phyloP scores from a whole-genome alignment of 768 basidiomycete species.

The Pseudohyphozyma bogoriensis region DNA sequence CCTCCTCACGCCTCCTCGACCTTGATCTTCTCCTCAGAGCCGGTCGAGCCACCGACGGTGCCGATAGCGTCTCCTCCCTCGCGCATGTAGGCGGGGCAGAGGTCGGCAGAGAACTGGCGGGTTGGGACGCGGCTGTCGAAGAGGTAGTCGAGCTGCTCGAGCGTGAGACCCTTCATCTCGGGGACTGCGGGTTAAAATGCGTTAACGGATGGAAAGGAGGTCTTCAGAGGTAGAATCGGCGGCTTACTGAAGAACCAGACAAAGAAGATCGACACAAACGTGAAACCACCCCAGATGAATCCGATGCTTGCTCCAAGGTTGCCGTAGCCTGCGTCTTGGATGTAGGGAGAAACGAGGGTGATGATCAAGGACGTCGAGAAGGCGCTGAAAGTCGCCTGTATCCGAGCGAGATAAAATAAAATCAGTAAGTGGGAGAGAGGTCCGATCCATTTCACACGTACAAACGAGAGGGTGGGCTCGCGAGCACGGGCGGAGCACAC shows the following conservation, averaged over 20 bases:
- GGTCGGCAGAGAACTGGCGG: too few species aligned
- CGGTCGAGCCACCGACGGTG: not conserved
- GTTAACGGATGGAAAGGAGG: too few species aligned
- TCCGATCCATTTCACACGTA: too few species aligned
- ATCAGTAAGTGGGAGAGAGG: too few species aligned
- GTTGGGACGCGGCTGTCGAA: slow-evolving; percentile 22
- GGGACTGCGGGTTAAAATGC: too few species aligned
- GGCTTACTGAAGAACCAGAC: slow-evolving; percentile 29
- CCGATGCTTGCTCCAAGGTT: slow-evolving; percentile 31
- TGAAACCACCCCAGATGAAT: slow-evolving; percentile 24
- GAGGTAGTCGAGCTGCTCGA: slow-evolving; percentile 33
- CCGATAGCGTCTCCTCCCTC: too few species aligned
- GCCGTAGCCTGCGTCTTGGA: slow-evolving; percentile 31
- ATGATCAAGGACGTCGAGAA: slow-evolving; percentile 24
- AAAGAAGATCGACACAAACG: slow-evolving; percentile 10
- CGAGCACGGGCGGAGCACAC: slow-evolving; percentile 24
- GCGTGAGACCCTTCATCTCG: slow-evolving; percentile 27
- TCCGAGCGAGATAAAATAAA: too few species aligned
- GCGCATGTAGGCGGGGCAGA: too few species aligned
- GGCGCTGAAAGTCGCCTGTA: slow-evolving; percentile 14
- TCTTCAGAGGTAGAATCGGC: too few species aligned
- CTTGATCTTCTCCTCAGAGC: not conserved
- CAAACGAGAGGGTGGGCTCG: slow-evolving; percentile 28
- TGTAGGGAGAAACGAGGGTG: slow-evolving; percentile 29
- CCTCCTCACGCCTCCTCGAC: too few species aligned